Percentiles rank a stretch among this genome's conserved stretches.
Conservation (phyloP, 768 basidiomycete genomes). For the Boletus eberwhitei region DNA sequence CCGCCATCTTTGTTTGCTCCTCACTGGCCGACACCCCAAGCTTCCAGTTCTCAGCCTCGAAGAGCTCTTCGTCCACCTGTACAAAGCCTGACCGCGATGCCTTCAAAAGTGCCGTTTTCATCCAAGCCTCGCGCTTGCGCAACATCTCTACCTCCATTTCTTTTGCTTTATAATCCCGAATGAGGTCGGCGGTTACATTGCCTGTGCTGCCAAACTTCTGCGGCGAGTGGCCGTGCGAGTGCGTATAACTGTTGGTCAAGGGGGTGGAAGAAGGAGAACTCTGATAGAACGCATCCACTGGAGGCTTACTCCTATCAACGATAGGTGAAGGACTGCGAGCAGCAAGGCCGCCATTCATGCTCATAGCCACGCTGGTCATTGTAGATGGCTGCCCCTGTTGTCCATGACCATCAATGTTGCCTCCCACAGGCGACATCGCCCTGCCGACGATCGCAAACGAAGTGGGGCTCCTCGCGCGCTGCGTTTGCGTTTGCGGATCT, state of each 20-base stretch:
- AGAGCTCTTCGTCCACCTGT: slow-evolving; percentile 52
- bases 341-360: slow-evolving; percentile 43
- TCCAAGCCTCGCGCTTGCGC: slow-evolving; percentile 79
- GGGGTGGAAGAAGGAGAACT: slow-evolving; percentile 41
- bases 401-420: slow-evolving; percentile 21
- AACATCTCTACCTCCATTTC: slow-evolving; percentile 76
- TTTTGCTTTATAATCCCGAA: slow-evolving; percentile 77
- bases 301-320: slow-evolving; percentile 52
- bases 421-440: slow-evolving; percentile 57
- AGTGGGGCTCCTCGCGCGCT: slow-evolving; percentile 58
- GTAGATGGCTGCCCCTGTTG: slow-evolving; percentile 36
- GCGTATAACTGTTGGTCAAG: slow-evolving; percentile 46
- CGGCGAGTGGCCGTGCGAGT: slow-evolving; percentile 37
- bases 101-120: slow-evolving; percentile 73
- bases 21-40: slow-evolving; percentile 33
- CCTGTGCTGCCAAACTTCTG: slow-evolving; percentile 53
- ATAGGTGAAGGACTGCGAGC: slow-evolving; percentile 58
- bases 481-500: slow-evolving; percentile 33
- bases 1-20: slow-evolving; percentile 54
- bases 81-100: slow-evolving; percentile 80
- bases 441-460: slow-evolving; percentile 41
- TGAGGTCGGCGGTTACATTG: slow-evolving; percentile 69
- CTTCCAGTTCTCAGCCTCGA: slow-evolving; percentile 34
- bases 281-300: slow-evolving; percentile 59
- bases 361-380: slow-evolving; percentile 55